Base-by-base conservation (phyloP, 106 monocot species). In the Ottelia alismoides region DNA sequence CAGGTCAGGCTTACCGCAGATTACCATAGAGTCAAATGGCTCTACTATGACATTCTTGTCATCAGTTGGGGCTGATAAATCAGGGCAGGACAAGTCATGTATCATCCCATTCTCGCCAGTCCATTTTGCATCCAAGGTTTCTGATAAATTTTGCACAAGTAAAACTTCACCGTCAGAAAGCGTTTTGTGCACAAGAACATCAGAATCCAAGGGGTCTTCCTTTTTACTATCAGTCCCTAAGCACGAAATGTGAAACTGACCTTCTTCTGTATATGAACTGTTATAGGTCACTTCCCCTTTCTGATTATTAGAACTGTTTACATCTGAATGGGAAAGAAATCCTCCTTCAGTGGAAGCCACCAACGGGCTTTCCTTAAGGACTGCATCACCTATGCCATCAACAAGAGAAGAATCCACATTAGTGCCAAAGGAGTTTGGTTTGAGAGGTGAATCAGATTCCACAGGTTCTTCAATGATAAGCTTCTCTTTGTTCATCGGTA, bases 121-220 rank as follows among this genome's bases (percentile, higher is more conserved):
- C 87, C 92, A 87, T 57, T 77, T 87, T 22, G 74, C 71, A 62
- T 87, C 83, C 52, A 87, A 73, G 29, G 76, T 75, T 52, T 85
- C 72, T 49, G 94, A 78, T 12, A 85, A 53, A 75, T 82, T 76
- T 69, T 35, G n/a, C 47, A 62, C 61, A 47, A 43, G 32, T 44
- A 72, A 66, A 56, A 76, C 70, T 30, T 85, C 73, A 28, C 81
- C 76, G 28, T 94, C 94, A 51, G 94, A 94, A 27, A 74, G 48
- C 30, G 75, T 52, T 57, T 71, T 73, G 30, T 63, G 67, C 30
- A 75, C 65, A 61, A 60, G 10, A 45, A 30, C 44, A 72, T 43
- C 66, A 40, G 70, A 52, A 60, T 71, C 81, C 11, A 52, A 21
- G 35, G 70, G 66, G 61, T 73, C 81, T 16, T 7, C 67, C 31